These are phyloP conservation scores for Lasiodiplodia sp. DNA, from an alignment of 2,329 filamentous ascomycete genomes.

Conservation along the genomic window DNA sequence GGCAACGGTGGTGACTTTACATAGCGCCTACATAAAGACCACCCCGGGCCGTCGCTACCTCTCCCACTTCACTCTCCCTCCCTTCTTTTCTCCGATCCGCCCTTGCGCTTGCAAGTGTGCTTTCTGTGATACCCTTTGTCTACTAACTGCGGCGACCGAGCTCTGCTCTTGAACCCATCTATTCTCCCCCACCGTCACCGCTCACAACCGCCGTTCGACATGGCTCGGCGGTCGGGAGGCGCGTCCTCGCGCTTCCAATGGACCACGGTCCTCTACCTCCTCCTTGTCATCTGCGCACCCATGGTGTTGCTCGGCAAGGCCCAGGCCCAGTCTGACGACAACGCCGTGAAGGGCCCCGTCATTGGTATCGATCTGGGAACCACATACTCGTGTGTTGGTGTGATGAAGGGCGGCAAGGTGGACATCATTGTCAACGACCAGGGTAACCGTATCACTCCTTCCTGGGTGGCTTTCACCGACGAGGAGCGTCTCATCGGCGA, in stretches of 20 bases:
- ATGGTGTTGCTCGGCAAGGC: conserved; percentile 81
- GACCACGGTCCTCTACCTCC: conserved; percentile 90
- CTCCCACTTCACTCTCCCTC: conserved; percentile 15
- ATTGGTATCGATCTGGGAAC: conserved; percentile 49
- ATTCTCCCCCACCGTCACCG: conserved; percentile 10
- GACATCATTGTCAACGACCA: conserved; percentile 55
- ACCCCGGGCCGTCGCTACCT: conserved; percentile 16
- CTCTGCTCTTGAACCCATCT: conserved; percentile 2
- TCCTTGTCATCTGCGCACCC: conserved; percentile 84
- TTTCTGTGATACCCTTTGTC: conserved; percentile 28
- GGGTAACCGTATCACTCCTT: conserved; percentile 59
- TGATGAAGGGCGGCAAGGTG: conserved; percentile 53
- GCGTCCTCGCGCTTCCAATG: conserved; percentile 79
- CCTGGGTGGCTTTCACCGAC: conserved; percentile 95
- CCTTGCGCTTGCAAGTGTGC: background rate
- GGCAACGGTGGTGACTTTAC: conserved; percentile 31
- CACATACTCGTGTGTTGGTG: conserved; percentile 47
- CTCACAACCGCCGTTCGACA: conserved; percentile 37
- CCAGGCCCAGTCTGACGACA: conserved; percentile 73
- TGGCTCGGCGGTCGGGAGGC: conserved; percentile 66
- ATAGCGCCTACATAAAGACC: conserved; percentile 31
- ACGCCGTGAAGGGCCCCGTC: conserved; percentile 53
- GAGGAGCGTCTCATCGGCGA: conserved; percentile 97
- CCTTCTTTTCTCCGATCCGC: conserved; percentile 14
- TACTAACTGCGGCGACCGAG: conserved; percentile 12